Evolutionary conservation across 2,329 filamentous ascomycete species (phyloP).

Genomic region (Sporothrix mexicana): DNA sequence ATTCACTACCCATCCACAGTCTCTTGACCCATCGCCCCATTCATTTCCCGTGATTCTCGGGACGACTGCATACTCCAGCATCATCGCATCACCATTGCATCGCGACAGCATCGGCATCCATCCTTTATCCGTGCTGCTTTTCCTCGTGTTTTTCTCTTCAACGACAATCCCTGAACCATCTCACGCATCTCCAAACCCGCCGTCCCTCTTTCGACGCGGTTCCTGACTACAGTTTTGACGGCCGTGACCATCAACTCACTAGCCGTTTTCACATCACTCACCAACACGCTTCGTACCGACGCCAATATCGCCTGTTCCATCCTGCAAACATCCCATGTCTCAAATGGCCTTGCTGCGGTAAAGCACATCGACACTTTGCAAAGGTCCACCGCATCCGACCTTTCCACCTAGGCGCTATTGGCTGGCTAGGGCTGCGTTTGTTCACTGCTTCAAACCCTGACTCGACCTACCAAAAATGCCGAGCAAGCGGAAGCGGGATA

Average conservation of each 20-base stretch:
- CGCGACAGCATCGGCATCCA: background rate
- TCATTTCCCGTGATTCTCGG: background rate
- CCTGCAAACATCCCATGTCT: background rate
- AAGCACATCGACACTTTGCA: background rate
- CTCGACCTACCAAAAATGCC: slow-evolving; percentile 46
- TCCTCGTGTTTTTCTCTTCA: background rate
- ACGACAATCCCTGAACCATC: background rate
- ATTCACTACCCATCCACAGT: background rate
- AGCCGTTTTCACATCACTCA: background rate
- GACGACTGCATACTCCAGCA: background rate
- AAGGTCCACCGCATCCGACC: slow-evolving; percentile 3
- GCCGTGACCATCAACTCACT: slow-evolving; percentile 10
- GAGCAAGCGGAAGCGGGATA: slow-evolving; percentile 63
- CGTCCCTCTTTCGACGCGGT: slow-evolving; percentile 1
- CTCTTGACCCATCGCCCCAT: background rate
- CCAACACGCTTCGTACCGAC: background rate
- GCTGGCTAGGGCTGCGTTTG: slow-evolving; percentile 9
- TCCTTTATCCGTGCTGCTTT: background rate
- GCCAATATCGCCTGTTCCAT: background rate
- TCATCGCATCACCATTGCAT: background rate
- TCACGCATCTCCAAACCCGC: background rate
- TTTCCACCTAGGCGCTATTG: background rate
- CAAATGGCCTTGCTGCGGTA: slow-evolving; percentile 30
- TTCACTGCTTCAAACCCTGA: background rate
- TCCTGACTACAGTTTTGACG: background rate